Conservation (phyloP, 2,329 filamentous ascomycete species). For the Didymella arachidicola region DNA sequence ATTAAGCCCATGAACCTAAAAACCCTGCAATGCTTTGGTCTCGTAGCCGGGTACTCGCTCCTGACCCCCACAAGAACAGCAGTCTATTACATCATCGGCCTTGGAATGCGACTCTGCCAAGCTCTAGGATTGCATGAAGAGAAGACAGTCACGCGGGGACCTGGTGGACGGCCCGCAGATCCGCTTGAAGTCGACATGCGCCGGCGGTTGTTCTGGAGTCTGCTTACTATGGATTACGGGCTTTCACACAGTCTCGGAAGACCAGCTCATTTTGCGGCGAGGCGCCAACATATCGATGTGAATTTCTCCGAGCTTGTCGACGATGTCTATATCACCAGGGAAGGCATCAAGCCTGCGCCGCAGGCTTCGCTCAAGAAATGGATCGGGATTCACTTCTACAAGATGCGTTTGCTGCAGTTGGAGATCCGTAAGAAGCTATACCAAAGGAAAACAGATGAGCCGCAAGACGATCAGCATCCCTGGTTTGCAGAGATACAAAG, state of each 20-base stretch:
- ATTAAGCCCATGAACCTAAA: conserved; percentile 88
- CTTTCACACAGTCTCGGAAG: conserved; percentile 87
- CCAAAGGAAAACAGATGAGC: conserved; percentile 79
- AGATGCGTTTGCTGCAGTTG: conserved; percentile 85
- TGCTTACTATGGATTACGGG: conserved; percentile 87
- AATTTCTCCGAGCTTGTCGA: conserved; percentile 82
- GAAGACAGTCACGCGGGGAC: conserved; percentile 76
- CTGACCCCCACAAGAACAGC: conserved; percentile 91
- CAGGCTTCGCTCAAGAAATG: conserved; percentile 82
- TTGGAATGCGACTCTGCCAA: conserved; percentile 87
- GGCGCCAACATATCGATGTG: conserved; percentile 83
- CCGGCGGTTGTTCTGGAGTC: conserved; percentile 85
- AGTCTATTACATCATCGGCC: conserved; percentile 90
- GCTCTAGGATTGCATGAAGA: conserved; percentile 88
- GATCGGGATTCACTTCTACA: conserved; percentile 90
- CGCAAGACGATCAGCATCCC: conserved; percentile 79
- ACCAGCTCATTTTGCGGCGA: conserved; percentile 83
- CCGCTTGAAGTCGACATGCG: conserved; percentile 87
- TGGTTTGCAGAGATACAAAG: conserved; percentile 85
- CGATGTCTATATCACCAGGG: conserved; percentile 80
- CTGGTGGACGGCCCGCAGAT: conserved; percentile 67
- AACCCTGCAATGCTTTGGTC: conserved; percentile 85
- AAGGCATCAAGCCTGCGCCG: conserved; percentile 74
- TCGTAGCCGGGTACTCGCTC: conserved; percentile 91
- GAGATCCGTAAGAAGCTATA: conserved; percentile 89